Conservation (phyloP, 495 filamentous ascomycete genomes). For the Entonaema liquescens region DNA sequence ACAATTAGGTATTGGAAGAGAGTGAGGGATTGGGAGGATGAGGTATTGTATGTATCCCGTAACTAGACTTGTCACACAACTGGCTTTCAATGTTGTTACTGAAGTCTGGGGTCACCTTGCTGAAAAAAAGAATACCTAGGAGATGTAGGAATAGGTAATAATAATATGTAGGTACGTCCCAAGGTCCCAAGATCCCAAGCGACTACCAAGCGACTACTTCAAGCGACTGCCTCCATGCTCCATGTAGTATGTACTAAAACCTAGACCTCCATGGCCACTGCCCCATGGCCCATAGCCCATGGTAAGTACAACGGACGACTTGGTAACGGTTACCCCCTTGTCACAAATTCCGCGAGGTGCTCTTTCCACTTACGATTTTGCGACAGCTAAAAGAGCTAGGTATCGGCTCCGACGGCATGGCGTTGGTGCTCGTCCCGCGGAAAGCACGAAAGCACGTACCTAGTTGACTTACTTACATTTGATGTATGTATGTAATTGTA, state of each 20-base stretch:
- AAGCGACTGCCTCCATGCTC: not conserved
- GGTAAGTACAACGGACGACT: constrained; percentile 20
- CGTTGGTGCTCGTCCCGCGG: constrained; percentile 31
- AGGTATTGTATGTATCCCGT: constrained; percentile 34
- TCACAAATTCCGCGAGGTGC: constrained; percentile 17
- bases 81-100: constrained; percentile 5
- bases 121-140: not conserved
- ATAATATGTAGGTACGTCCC: constrained; percentile 4
- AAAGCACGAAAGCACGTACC: constrained; percentile 35
- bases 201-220: not conserved
- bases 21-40: constrained; percentile 28
- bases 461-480: constrained; percentile 8
- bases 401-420: constrained; percentile 43
- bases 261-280: constrained; percentile 24
- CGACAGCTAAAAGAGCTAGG: constrained; percentile 1
- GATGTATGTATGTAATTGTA: not conserved
- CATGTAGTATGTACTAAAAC: constrained; percentile 3
- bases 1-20: not conserved
- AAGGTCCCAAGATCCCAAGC: not conserved
- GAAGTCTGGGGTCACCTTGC: constrained; percentile 8
- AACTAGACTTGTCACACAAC: constrained; percentile 7
- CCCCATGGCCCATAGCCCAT: constrained; percentile 9
- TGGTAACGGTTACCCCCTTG: constrained; percentile 29
- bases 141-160: not conserved
- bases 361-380: constrained; percentile 3